A percentile compares a stretch with the other conserved stretches of the same genome.
phyloP scores from a whole-genome alignment of 108 stramenopile genomes.

The Craspedostauros australis region DNA sequence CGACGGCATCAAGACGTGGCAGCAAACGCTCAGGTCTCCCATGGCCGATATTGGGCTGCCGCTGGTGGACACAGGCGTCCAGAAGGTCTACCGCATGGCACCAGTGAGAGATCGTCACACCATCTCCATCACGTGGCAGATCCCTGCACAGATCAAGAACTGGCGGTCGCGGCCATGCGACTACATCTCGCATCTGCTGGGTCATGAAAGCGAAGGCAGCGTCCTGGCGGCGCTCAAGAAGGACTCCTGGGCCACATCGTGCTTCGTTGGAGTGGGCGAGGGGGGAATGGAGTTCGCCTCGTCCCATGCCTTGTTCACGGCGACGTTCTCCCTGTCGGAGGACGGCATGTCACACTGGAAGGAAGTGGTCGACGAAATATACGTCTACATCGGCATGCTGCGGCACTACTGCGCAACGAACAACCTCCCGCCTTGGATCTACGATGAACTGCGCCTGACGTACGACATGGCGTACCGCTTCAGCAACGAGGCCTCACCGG shows the following conservation, averaged over 20 bases:
- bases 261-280: constrained; percentile 68
- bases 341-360: constrained; percentile 64
- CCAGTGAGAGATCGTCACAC: constrained; percentile 66
- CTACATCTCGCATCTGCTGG: constrained; percentile 76
- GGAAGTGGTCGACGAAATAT: constrained; percentile 52
- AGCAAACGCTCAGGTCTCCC: constrained; percentile 8
- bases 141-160: constrained; percentile 44
- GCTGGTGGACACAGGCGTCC: constrained; percentile 37
- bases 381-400: constrained; percentile 75
- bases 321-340: constrained; percentile 55
- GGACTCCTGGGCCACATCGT: constrained; percentile 60
- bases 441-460: constrained; percentile 65
- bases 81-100: constrained; percentile 59
- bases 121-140: constrained; percentile 75
- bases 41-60: constrained; percentile 38
- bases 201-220: constrained; percentile 79
- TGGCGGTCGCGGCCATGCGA: constrained; percentile 72
- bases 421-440: constrained; percentile 71
- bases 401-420: constrained; percentile 40
- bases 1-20: constrained; percentile 6
- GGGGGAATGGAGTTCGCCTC: constrained; percentile 68
- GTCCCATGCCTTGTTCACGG: constrained; percentile 67
- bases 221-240: constrained; percentile 56
- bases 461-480: constrained; percentile 64
- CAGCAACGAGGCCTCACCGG: constrained; percentile 67